A percentile compares a stretch with the other conserved stretches of the same genome.
phyloP scores from a whole-genome alignment of 495 filamentous ascomycete genomes.

The Usnea hakonensis region DNA sequence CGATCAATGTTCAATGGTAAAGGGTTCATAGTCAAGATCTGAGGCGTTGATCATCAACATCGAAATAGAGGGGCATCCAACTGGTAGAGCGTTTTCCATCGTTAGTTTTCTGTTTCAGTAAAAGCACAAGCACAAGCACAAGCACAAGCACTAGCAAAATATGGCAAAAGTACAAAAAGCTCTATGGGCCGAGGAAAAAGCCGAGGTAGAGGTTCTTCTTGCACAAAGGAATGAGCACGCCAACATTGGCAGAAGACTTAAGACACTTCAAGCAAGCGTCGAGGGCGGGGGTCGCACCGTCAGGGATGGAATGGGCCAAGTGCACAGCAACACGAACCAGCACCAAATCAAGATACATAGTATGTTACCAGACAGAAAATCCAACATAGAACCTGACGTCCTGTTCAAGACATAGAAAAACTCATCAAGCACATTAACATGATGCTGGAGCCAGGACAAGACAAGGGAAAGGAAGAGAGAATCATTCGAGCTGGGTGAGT shows the following conservation, averaged over 20 bases:
- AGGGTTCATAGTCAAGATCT: no score
- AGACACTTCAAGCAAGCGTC: constrained; percentile 73
- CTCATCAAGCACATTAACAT: constrained; percentile 80
- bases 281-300: constrained; percentile 83
- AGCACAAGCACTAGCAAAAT: background rate
- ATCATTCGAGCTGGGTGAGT: constrained; percentile 76
- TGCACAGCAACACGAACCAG: constrained; percentile 84
- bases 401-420: constrained; percentile 64
- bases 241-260: constrained; percentile 83
- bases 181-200: constrained; percentile 61
- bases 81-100: background rate
- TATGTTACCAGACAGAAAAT: constrained; percentile 23
- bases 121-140: background rate
- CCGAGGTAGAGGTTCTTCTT: constrained; percentile 61
- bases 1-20: no score
- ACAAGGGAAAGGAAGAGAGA: constrained; percentile 78
- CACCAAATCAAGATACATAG: constrained; percentile 77
- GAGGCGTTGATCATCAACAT: no score
- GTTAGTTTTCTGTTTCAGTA: background rate
- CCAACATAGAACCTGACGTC: background rate
- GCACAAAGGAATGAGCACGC: constrained; percentile 61
- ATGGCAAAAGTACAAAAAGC: constrained; percentile 48
- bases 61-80: background rate
- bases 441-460: constrained; percentile 79
- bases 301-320: constrained; percentile 82